Evolutionary conservation across 768 basidiomycete species (phyloP), one percentile per base, ranked within the genome.

Genomic region (Collybia sp.): DNA sequence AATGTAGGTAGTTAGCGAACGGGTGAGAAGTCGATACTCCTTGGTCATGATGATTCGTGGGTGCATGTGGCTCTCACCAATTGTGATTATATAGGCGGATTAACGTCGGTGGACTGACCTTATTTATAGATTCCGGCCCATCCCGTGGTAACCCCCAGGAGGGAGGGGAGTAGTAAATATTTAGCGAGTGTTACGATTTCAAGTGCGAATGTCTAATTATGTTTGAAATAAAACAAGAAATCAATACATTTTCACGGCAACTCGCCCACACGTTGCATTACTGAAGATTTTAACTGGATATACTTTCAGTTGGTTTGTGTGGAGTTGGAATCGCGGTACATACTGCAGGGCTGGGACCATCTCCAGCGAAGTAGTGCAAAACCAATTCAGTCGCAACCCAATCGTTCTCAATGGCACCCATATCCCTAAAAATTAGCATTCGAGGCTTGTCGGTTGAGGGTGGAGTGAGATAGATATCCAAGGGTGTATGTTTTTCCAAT

Each of bases 341-440:
- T 55, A 88, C 88, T 43, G 81, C 69, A 33, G 86, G 85, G 59
- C 88, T 90, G 12, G 84, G 75, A 9, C 80, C 83, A 19, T 74
- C 65, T 20, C 77, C 80, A 46, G 85, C 82, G 57, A 90, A 88
- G 58, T 90, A 91, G 40, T 86, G 79, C 42, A 85, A 59, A 11
- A 88, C 66, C 49, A 91, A 79, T 56, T 89, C 79, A 10, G 75
- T 79, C 0, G 86, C 80, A 12, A 91, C 75, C 86, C 87, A 91
- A 53, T 81, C 75, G 57, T 69, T 80, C 53, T 87, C 81, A 17
- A 93, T 71, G 0, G 74, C 63, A 30, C 90, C 90, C 40, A 93
- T 63, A 56, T 90, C 88, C 35, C 83, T 73, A 58, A 88, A 79
- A 15, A 86, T 68, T 39, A 89, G 59, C 15, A 71, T 66, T 20